Percentiles rank a stretch among this genome's conserved stretches.
phyloP scores from a whole-genome alignment of 768 basidiomycete genomes.

The Amanita pseudoporphyria region DNA sequence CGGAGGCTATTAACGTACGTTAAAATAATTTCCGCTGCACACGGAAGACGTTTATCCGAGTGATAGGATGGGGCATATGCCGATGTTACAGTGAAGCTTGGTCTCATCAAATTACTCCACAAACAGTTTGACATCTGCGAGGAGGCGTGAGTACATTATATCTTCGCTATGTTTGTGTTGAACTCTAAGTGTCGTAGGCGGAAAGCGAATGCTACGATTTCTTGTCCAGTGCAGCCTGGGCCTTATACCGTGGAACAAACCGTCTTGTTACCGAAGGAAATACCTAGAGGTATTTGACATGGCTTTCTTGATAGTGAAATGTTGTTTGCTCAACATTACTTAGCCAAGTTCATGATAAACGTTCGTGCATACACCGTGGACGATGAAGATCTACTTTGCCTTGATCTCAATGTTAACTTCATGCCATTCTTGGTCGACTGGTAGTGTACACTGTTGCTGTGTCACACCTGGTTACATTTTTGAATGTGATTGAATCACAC shows the following conservation, averaged over 20 bases:
- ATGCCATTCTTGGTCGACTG: conserved; percentile 27
- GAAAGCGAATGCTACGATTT: conserved; percentile 62
- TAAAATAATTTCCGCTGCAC: background rate
- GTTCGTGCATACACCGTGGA: conserved; percentile 62
- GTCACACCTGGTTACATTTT: background rate
- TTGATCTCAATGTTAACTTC: conserved; percentile 75
- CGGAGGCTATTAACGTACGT: conserved; percentile 55
- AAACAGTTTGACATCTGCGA: conserved; percentile 87
- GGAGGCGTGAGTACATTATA: conserved; percentile 66
- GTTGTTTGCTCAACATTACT: conserved; percentile 4
- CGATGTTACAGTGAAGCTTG: conserved; percentile 88
- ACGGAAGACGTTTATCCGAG: background rate
- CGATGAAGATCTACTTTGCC: conserved; percentile 72
- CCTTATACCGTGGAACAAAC: conserved; percentile 69
- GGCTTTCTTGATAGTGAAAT: background rate
- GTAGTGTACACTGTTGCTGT: background rate
- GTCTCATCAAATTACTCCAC: conserved; percentile 77
- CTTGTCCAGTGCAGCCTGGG: conserved; percentile 78
- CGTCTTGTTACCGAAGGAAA: conserved; percentile 83
- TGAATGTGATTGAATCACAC: background rate
- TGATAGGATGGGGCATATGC: conserved; percentile 83
- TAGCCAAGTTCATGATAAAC: conserved; percentile 78
- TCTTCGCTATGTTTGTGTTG: background rate
- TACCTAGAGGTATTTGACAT: conserved; percentile 54
- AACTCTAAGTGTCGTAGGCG: conserved; percentile 36